Evolutionary conservation across 768 basidiomycete genomes (phyloP).

Genomic region (Hygrophorus pudorinus): DNA sequence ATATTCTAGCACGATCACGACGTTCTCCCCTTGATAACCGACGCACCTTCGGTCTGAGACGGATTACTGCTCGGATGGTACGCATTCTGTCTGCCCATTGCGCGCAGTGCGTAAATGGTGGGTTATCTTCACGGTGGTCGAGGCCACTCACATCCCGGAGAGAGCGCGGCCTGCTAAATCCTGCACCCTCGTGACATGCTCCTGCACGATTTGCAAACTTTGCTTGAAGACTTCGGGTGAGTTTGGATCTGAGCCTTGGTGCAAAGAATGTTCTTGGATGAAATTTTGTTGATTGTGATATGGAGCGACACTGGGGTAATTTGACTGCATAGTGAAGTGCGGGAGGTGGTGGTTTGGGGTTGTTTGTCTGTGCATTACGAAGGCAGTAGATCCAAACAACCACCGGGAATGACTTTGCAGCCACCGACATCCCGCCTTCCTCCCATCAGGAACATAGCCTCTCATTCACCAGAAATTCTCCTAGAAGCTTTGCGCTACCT

Average conservation of each 20-base stretch:
- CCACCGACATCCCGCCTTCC: slow-evolving; percentile 49
- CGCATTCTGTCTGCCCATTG: slow-evolving; percentile 39
- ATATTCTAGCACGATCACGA: background rate
- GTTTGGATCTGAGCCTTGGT: slow-evolving; percentile 39
- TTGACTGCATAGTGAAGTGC: background rate
- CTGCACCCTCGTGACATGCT: slow-evolving; percentile 40
- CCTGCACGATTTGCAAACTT: slow-evolving; percentile 37
- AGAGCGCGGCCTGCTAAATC: slow-evolving; percentile 37
- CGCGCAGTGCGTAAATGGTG: background rate
- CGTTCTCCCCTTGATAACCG: background rate
- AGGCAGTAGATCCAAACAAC: too few species aligned
- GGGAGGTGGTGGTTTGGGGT: too few species aligned
- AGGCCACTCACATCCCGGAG: slow-evolving; percentile 39
- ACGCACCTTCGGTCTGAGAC: slow-evolving; percentile 43
- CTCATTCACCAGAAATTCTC: slow-evolving; percentile 26
- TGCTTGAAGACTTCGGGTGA: slow-evolving; percentile 56
- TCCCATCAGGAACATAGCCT: slow-evolving; percentile 34
- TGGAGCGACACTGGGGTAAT: background rate
- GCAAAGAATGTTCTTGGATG: slow-evolving; percentile 3
- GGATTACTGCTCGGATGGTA: slow-evolving; percentile 48
- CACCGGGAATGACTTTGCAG: slow-evolving; percentile 4
- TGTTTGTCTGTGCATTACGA: too few species aligned
- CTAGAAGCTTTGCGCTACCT: slow-evolving; percentile 40
- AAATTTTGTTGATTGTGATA: background rate
- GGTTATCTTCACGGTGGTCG: background rate